A percentile compares a stretch with the other conserved stretches of the same genome.
Conservation (phyloP, 2,329 filamentous ascomycete genomes). For the Cordyceps militaris region DNA sequence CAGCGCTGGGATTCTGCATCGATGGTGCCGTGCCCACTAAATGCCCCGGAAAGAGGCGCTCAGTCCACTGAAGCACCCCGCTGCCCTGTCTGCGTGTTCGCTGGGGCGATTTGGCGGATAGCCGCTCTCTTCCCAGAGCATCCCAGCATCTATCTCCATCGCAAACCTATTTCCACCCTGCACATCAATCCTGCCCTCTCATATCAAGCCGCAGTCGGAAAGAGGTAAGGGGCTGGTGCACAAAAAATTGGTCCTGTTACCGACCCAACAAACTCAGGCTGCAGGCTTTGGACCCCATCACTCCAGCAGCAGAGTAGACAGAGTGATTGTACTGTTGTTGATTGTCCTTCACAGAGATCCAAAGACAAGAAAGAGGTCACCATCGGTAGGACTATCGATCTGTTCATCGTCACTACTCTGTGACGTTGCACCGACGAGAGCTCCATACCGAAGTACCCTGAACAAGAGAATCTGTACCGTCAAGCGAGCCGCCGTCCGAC, state of each 20-base stretch:
- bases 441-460: constrained; percentile 18
- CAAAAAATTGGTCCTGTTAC: constrained; percentile 21
- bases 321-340: constrained; percentile 20
- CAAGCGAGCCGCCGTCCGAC: constrained; percentile 22
- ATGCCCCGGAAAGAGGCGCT: not conserved
- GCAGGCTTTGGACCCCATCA: constrained; percentile 17
- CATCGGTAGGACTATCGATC: constrained; percentile 20
- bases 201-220: constrained; percentile 15
- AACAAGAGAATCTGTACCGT: constrained; percentile 19
- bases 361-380: constrained; percentile 22
- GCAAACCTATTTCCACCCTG: too few species aligned
- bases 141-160: not conserved
- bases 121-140: too few species aligned
- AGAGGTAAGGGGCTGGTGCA: constrained; percentile 19
- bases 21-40: not conserved
- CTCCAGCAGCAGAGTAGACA: constrained; percentile 18
- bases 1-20: too few species aligned
- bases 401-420: not conserved
- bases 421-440: not conserved
- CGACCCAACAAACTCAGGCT: constrained; percentile 18
- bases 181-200: constrained; percentile 13
- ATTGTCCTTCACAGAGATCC: constrained; percentile 20
- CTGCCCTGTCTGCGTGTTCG: too few species aligned
- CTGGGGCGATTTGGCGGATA: too few species aligned
- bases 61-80: not conserved